A percentile compares a stretch with the other conserved stretches of the same genome.
phyloP scores from a whole-genome alignment of 768 basidiomycete species.

The Pisolithus orientalis region DNA sequence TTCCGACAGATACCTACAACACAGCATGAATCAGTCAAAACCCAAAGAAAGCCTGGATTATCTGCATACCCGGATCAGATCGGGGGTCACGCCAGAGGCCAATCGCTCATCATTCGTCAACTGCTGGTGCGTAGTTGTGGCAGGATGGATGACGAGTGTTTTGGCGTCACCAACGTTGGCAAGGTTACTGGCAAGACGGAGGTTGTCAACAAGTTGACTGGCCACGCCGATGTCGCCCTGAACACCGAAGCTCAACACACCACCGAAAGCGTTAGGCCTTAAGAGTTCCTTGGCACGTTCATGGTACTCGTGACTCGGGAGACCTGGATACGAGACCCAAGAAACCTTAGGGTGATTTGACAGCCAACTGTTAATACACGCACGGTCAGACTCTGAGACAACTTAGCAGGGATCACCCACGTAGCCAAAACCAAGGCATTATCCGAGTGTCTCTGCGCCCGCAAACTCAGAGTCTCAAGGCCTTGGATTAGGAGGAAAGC shows the following conservation, averaged over 20 bases:
- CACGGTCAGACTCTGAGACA: too few relatives aligned
- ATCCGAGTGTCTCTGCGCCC: constrained; percentile 50
- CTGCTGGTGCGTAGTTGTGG: constrained; percentile 56
- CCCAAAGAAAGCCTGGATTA: too few relatives aligned
- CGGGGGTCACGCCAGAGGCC: constrained; percentile 45
- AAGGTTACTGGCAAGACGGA: constrained; percentile 65
- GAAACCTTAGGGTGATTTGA: constrained; percentile 57
- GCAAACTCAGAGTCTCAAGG: constrained; percentile 56
- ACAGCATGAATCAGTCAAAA: too few relatives aligned
- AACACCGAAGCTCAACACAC: constrained; percentile 74
- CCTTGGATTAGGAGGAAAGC: constrained; percentile 57
- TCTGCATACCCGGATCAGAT: constrained; percentile 47
- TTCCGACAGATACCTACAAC: too few relatives aligned
- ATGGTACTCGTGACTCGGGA: constrained; percentile 56
- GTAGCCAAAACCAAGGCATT: constrained; percentile 51
- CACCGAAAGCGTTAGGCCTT: constrained; percentile 51
- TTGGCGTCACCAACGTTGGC: constrained; percentile 69
- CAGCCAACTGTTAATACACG: constrained; percentile 35
- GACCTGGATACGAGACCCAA: constrained; percentile 79
- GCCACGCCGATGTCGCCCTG: constrained; percentile 49
- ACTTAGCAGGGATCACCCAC: constrained; percentile 12
- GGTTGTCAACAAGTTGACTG: constrained; percentile 58
- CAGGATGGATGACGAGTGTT: constrained; percentile 57
- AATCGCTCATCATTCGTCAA: constrained; percentile 43
- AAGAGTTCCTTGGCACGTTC: constrained; percentile 50